Percentiles rank a stretch among this genome's conserved stretches.
These are phyloP conservation scores for Dactylellina sp. DNA, from an alignment of 2,329 filamentous ascomycete species.

Conservation along the genomic window DNA sequence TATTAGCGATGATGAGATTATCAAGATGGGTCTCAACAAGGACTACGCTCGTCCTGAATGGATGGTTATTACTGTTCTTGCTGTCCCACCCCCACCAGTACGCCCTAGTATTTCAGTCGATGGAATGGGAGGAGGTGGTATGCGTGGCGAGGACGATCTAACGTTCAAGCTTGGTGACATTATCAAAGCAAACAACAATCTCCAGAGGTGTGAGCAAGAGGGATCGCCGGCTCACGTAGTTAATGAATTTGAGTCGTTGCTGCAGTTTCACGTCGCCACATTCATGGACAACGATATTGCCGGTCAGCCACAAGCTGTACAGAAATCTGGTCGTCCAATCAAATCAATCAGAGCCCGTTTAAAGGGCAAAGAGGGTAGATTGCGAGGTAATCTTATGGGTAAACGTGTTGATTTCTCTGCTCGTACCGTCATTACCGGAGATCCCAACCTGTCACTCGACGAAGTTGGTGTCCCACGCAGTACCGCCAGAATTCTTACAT, in stretches of 20 bases:
- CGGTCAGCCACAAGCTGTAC: slow-evolving; percentile 89
- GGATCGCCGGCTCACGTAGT: slow-evolving; percentile 92
- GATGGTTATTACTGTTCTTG: slow-evolving; percentile 96
- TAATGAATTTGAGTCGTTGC: slow-evolving; percentile 86
- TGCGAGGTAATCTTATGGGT: slow-evolving; percentile 98
- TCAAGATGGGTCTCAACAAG: slow-evolving; percentile 88
- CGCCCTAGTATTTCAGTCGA: slow-evolving; percentile 98
- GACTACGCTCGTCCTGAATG: slow-evolving; percentile 97
- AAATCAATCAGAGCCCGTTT: slow-evolving; percentile 96
- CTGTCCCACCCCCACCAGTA: slow-evolving; percentile 94
- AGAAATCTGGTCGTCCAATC: slow-evolving; percentile 95
- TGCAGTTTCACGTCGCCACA: slow-evolving; percentile 98
- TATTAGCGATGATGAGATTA: slow-evolving; percentile 83
- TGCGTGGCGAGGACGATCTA: slow-evolving; percentile 97
- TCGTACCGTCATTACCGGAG: slow-evolving; percentile 98
- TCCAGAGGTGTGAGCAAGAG: slow-evolving; percentile 88
- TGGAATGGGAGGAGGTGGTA: slow-evolving; percentile 82
- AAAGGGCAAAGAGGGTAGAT: slow-evolving; percentile 98
- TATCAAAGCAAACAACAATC: slow-evolving; percentile 95
- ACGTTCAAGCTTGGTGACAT: slow-evolving; percentile 99
- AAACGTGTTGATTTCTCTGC: slow-evolving; percentile 99
- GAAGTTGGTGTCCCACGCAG: slow-evolving; percentile 96
- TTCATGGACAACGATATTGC: slow-evolving; percentile 99
- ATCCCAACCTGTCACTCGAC: slow-evolving; percentile 94
- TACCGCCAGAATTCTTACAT: slow-evolving; percentile 92